Base-by-base conservation (phyloP, 2,329 filamentous ascomycete genomes). In the Ceratocystis harringtonii region DNA sequence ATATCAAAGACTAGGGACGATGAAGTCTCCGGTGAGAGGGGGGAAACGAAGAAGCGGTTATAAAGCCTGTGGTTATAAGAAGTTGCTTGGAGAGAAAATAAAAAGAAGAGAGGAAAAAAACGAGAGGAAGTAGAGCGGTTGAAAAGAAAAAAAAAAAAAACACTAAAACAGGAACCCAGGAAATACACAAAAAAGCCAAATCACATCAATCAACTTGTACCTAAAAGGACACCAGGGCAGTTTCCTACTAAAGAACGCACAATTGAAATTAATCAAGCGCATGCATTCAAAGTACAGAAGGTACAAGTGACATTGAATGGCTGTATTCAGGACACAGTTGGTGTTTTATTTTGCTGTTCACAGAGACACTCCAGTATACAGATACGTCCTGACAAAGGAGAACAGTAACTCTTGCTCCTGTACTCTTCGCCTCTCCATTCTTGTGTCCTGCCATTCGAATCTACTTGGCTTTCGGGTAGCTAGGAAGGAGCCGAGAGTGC, bases 1-100 rank as follows among this genome's bases (percentile, higher is more conserved):
- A 67, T 65, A 52, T 60, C 36, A 61, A 66, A 61, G 61, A 63
- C 66, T 43, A 30, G 62, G 25, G 58, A 65, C 32, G 48, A 64
- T 25, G 12, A 63, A 63, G 65, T 62, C 64, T 66, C 50, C 19
- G 45, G 52, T 41, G 22, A 41, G 58, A 52, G 57, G 60, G 63
- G n/a, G 8, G 10, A 63, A 48, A 28, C 57, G 36, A 57, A 67
- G 44, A 44, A 48, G 57, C 28, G 19, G 22, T 58, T 52, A 22
- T 50, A 17, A 63, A 63, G 28, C 41, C 60, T 58, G 60, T 17
- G 36, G 48, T 62, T 66, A 32, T 61, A 64, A 64, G 22, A 58
- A 62, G 19, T 17, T 55, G 43, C 57, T 62, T 61, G 10, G 10
- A 58, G n/a, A 50, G 48, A 43, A 36, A 43, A 62, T 15, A 43